Base-by-base conservation (phyloP, 208 protist genomes). In the Leishmania mexicana region DNA sequence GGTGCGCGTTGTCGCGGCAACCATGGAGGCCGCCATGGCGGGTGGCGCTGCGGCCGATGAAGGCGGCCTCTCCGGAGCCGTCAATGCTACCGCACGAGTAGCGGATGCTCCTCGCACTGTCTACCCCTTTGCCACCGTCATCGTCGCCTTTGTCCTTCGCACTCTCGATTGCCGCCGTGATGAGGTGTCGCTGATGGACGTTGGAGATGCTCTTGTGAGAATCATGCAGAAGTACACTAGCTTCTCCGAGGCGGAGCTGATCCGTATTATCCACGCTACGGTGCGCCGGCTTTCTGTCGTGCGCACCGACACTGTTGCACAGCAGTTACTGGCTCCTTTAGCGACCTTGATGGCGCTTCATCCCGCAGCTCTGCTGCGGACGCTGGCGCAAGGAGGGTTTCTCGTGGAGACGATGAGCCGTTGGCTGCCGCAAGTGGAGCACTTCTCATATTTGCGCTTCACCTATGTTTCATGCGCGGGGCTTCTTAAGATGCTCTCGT, bases 281-380 rank as follows among this genome's bases (percentile, higher is more conserved):
- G 85, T 90, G 13, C 64, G 71, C 51, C 90, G 90, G 35, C 84
- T 96, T 35, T 51, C 58, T 21, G 71, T 75, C 13, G 88, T 88
- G 57, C 83, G 84, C 35, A 93, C 89, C 1, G 83, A 87, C 77
- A 91, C 84, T 10, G 90, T 92, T 15, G 77, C 67, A 10, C 78
- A 92, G 76, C 87, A 94, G 80, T 85, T 96, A 49, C 65, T 96
- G 19, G 58, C 80, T 7, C 90, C 92, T 35, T 77, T 96, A 7
- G 89, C 90, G 53, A 81, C 87, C n/a, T 77, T 96, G 75, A 75
- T 93, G 57, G 75, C 78, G 75, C 70, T 75, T 31, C 83, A 94
- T 84, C 83, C 87, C 1, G 85, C 71, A n/a, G 83, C 85, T 21
- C 84, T 94, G 70, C 74, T 91, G 38, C 78, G 76, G 49, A 83